Conservation (phyloP, 306 rosid genomes). For the Ceratonia siliqua region DNA sequence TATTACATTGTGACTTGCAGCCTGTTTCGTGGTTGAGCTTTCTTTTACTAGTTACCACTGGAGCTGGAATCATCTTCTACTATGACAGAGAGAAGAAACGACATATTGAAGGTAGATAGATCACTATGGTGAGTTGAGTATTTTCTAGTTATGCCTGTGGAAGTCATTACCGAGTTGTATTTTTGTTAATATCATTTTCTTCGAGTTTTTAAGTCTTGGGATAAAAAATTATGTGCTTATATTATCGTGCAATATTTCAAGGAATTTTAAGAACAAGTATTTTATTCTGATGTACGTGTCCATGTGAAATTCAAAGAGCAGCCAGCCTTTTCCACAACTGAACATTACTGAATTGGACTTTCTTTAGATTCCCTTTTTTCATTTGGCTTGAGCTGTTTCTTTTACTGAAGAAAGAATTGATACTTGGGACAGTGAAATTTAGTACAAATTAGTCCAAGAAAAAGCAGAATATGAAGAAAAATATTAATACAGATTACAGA, state of each 20-base stretch:
- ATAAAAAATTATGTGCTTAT: conserved; percentile 2
- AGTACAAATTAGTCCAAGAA: too few relatives aligned
- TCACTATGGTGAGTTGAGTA: conserved; percentile 89
- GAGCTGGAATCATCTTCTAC: conserved; percentile 78
- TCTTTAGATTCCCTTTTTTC: too few relatives aligned
- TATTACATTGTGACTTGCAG: conserved; percentile 44
- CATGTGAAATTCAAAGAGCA: background rate
- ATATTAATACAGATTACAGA: too few relatives aligned
- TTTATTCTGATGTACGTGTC: background rate
- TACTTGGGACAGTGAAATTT: too few relatives aligned
- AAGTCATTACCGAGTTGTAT: background rate
- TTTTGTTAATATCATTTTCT: background rate
- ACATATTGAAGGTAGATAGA: conserved; percentile 97
- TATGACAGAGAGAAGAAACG: conserved; percentile 77
- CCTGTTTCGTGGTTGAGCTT: conserved; percentile 94
- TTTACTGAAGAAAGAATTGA: too few relatives aligned
- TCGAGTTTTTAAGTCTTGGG: background rate
- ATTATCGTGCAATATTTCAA: too few relatives aligned
- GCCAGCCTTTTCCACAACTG: too few relatives aligned
- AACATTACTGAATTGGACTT: too few relatives aligned
- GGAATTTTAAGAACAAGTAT: background rate
- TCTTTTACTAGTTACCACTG: conserved; percentile 70
- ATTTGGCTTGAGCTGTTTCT: too few relatives aligned
- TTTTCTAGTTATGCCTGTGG: too few relatives aligned
- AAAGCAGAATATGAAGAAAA: too few relatives aligned